Evolutionary conservation across 192 early-diverging fungal species (phyloP), one percentile per base, ranked within the genome.

Genomic region (Lunasporangiospora selenospora): DNA sequence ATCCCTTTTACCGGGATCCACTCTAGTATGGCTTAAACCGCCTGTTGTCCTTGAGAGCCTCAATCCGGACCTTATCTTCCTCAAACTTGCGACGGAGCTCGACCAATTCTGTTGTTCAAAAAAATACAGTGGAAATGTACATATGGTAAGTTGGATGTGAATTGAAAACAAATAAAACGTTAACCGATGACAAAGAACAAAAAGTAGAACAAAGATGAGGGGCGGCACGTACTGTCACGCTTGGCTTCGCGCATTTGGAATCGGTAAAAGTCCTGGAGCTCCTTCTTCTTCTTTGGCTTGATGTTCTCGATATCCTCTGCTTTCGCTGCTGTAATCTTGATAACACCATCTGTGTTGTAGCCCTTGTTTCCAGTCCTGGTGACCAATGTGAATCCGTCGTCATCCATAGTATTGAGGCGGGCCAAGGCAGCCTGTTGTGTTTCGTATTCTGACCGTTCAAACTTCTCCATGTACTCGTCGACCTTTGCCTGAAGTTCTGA

Each of bases 211-310:
- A 34, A 48, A 12, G 13, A 24, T 3, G 6, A 34, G 38, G 7
- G 36, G 41, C 39, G 36, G 19, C 21, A 84, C 78, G 76, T 84
- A 92, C 90, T 89, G 73, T 94, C 88, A 42, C 89, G 82, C 77
- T 97, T 97, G 34, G 78, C 83, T 81, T 98, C 94, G 23, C 94
- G 85, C 85, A 94, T 83, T 81, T 98, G 96, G 88, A 98, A 98
- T 13, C 94, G 81, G 75, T 98, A 98, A 87, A 98, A 94, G 81
- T 98, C 91, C 23, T 86, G 84, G 44, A 93, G 81, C 49, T 89
- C 88, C 58, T 89, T 85, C 82, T 92, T 90, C 82, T 92, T 90
- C 87, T 95, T 92, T 59, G 70, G 87, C 75, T 88, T 87, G 53
- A 79, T 62, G 44, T 83, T 84, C 31, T 63, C 56, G 53, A 77